Base-by-base conservation (phyloP, 2,329 filamentous ascomycete species). In the Penicillium expansum region DNA sequence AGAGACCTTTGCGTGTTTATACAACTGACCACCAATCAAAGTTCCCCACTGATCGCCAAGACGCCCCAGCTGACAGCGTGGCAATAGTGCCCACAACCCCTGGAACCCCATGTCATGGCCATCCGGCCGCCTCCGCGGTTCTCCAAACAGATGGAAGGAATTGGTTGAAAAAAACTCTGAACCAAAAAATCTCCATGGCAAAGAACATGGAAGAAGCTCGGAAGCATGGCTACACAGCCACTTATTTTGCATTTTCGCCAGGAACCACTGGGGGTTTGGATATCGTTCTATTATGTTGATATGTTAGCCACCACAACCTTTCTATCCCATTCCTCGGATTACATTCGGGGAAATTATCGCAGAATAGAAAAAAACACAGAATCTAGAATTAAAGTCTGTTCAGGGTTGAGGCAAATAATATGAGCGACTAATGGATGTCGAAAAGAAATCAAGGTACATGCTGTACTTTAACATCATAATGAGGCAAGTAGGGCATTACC, bases 111-210 rank as follows among this genome's bases (percentile, higher is more conserved):
- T 58, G 60, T 64, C 62, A 63, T 58, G 37, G 18, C 45, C 33
- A 47, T 52, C 62, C 56, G 56, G 2, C 20, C 8, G n/a, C 42
- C 41, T 55, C 62, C 62, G 56, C n/a, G 52, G 59, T 62, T 60
- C 57, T 55, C 51, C 43, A 52, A 38, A 42, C 47, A 49, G 44
- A 38, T 32, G 7, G 20, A 32, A 42, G 29, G 38, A 48, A n/a
- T 9, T 22, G 7, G 8, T 9, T 7, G 3, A 18, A 14, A 49
- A n/a, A 49, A 35, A 48, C 13, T 24, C 27, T n/a, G 24, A 45
- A 42, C 41, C 39, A 51, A 18, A 22, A 20, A 29, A 47, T 18
- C 24, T 24, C 30, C 33, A 54, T 30, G 52, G 52, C 52, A 30
- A 55, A 30, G 45, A 52, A 48, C 50, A 52, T 55, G 60, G 53